Base-by-base conservation (phyloP, 768 basidiomycete genomes). In the Vararia minispora region DNA sequence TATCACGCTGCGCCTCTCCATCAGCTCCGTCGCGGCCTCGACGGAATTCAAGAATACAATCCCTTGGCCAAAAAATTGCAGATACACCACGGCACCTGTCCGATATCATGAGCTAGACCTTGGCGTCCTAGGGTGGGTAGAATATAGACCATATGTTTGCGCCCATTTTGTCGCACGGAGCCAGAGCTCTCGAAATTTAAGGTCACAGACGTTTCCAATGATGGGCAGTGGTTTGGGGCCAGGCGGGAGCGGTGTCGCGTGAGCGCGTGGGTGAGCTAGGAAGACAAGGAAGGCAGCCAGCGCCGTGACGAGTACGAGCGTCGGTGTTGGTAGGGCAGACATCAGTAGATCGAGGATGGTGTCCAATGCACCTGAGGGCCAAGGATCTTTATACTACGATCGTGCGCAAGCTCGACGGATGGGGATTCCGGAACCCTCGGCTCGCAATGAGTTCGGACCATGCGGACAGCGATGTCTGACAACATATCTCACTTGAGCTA, bases 1-100 rank as follows among this genome's bases (percentile, higher is more conserved):
- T 21, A 83, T 75, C 7, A 69, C 60, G 6, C 81, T 79, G 22
- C 73, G 69, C 51, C 72, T 79, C 39, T 86, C 82, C 46, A 88
- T 59, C 39, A 88, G 57, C 25, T 84, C 82, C 27, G 63, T 61
- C 0, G 68, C 70, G 0, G 66, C 74, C 26, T 78, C 68, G 6
- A 68, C 65, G 24, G 69, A 70, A 56, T 76, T 80, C 36, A 85
- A 49, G 57, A 86, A 79, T 22, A 85, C 62, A 24, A 87, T 68
- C 2, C 72, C 69, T 43, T 81, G 72, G 0, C 80, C 78, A 33
- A 79, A 63, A 17, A 81, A 57, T 46, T 77, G 74, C 25, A 84
- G 55, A 50, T 80, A 76, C 0, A 75, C 72, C 48, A 84, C 59
- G 33, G 69, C 71, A 33, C 83, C 82, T 79, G 47, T 33, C 25